Conservation (phyloP, 1,284 basidiomycete genomes). For the Tranzscheliella williamsii region DNA sequence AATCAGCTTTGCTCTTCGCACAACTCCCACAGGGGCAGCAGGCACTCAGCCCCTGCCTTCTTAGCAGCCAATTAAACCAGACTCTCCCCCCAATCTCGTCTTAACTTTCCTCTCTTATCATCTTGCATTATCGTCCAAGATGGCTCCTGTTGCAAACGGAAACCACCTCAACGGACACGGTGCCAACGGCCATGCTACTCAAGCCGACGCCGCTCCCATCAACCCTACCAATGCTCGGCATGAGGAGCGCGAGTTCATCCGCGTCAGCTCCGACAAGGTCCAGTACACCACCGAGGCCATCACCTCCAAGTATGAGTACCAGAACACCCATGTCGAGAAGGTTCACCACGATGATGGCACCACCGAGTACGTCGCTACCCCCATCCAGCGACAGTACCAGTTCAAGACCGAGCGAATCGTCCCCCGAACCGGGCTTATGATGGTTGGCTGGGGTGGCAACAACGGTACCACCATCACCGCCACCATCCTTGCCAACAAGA, state of each 20-base stretch:
- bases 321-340: conserved; percentile 58
- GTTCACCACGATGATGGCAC: conserved; percentile 47
- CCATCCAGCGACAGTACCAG: conserved; percentile 65
- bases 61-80: conserved; percentile 46
- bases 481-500: conserved; percentile 92
- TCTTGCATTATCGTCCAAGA: conserved; percentile 9
- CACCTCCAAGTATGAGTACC: conserved; percentile 56
- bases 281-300: conserved; percentile 54
- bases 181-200: conserved; percentile 12
- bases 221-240: conserved; percentile 59
- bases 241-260: conserved; percentile 55
- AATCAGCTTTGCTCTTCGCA: conserved; percentile 59
- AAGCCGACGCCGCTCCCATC: conserved; percentile 24
- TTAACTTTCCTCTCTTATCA: conserved; percentile 8
- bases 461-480: conserved; percentile 94
- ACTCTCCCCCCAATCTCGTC: conserved; percentile 1
- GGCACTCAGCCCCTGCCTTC: conserved; percentile 55
- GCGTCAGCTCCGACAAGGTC: conserved; percentile 58
- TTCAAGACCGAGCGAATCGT: conserved; percentile 89
- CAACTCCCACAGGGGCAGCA: conserved; percentile 57
- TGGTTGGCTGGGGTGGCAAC: conserved; percentile 96
- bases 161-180: conserved; percentile 23
- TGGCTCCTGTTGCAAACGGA: conserved; percentile 55
- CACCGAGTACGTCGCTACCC: conserved; percentile 56
- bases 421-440: conserved; percentile 91